These are phyloP conservation scores for Skeletonema tropicum DNA, from an alignment of 108 stramenopile species.

Conservation along the genomic window DNA sequence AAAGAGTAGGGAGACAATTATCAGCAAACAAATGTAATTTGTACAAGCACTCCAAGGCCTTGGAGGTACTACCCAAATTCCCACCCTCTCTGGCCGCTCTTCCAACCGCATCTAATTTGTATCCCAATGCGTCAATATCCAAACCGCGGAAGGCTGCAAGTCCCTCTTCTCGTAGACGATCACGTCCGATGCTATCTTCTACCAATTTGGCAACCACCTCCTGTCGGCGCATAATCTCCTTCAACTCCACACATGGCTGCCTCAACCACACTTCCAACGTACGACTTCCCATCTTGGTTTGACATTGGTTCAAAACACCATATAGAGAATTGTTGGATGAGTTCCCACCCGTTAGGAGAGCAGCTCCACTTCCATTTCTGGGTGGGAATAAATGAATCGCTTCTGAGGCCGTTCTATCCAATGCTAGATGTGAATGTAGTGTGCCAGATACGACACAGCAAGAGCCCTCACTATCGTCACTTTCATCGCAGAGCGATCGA, in stretches of 20 bases:
- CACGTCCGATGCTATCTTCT: slow-evolving; percentile 61
- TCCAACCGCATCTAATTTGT: slow-evolving; percentile 42
- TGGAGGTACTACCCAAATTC: slow-evolving; percentile 46
- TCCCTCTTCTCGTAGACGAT: slow-evolving; percentile 70
- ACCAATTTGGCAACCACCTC: slow-evolving; percentile 71
- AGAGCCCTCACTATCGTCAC: slow-evolving; percentile 24
- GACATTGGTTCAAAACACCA: slow-evolving; percentile 70
- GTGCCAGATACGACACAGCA: slow-evolving; percentile 48
- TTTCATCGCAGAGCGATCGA: slow-evolving; percentile 12
- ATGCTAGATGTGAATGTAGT: slow-evolving; percentile 51
- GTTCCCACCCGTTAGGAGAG: slow-evolving; percentile 57
- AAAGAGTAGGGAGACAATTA: slow-evolving; percentile 60
- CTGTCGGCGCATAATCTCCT: slow-evolving; percentile 63
- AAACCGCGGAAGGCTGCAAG: slow-evolving; percentile 56
- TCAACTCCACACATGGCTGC: slow-evolving; percentile 75
- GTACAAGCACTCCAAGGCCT: slow-evolving; percentile 78
- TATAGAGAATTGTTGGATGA: slow-evolving; percentile 66
- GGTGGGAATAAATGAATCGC: slow-evolving; percentile 83
- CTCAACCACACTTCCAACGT: slow-evolving; percentile 76
- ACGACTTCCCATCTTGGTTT: slow-evolving; percentile 75
- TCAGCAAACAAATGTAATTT: slow-evolving; percentile 71
- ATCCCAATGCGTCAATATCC: slow-evolving; percentile 55
- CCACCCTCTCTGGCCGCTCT: slow-evolving; percentile 17
- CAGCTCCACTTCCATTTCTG: slow-evolving; percentile 55
- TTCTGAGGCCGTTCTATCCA: slow-evolving; percentile 82